A percentile compares a stretch with the other conserved stretches of the same genome.
Evolutionary conservation across 495 filamentous ascomycete genomes (phyloP).

Genomic region (Podospora australis): DNA sequence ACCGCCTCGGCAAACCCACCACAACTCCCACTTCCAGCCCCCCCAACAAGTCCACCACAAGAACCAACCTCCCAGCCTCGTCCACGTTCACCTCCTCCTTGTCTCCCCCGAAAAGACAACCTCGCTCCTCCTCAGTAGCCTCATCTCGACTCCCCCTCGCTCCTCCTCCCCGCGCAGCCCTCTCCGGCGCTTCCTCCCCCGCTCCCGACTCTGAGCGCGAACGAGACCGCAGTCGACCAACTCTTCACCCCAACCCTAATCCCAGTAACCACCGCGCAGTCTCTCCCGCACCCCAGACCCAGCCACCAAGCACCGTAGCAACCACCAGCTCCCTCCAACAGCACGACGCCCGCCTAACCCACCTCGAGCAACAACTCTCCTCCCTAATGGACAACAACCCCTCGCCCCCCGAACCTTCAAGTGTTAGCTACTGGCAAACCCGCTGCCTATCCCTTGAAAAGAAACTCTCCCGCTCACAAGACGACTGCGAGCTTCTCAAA

Average conservation of each 20-base stretch:
- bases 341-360: conserved; percentile 36
- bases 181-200: conserved; percentile 31
- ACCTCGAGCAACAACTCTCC: conserved; percentile 38
- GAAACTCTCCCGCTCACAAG: conserved; percentile 27
- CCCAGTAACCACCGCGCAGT: not conserved
- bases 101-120: conserved; percentile 6
- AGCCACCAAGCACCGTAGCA: not conserved
- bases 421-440: conserved; percentile 42
- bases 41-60: no score
- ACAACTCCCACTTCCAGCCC: conserved; percentile 19
- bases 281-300: not conserved
- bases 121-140: conserved; percentile 16
- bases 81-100: conserved; percentile 1
- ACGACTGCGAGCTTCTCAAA: not conserved
- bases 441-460: conserved; percentile 38
- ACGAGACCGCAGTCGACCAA: not conserved
- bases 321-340: conserved; percentile 16
- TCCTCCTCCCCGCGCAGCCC: conserved; percentile 35
- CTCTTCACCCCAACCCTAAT: not conserved
- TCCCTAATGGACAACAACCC: conserved; percentile 37
- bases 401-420: conserved; percentile 44
- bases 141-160: conserved; percentile 36
- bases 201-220: conserved; percentile 17
- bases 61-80: not conserved
- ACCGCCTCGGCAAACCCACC: conserved; percentile 10